phyloP scores from a whole-genome alignment of 1,139 yeast genomes.

The Keqinozyma sinolaborantium region DNA sequence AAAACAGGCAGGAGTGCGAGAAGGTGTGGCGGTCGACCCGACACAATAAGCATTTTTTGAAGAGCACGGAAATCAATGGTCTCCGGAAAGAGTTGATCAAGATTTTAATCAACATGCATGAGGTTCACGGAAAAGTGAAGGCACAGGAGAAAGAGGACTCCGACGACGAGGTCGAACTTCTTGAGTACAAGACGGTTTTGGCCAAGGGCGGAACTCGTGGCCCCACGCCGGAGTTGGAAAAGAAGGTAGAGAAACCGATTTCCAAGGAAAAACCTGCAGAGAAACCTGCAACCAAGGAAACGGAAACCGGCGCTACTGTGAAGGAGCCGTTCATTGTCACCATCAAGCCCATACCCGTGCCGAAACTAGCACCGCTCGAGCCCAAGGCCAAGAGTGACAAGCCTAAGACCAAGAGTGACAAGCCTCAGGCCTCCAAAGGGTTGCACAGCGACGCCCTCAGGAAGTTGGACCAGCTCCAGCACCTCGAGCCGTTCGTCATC shows the following conservation, averaged over 20 bases:
- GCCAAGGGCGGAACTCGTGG: not conserved
- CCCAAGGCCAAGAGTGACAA: too few relatives aligned
- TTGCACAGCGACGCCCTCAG: not conserved
- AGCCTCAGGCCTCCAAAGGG: too few relatives aligned
- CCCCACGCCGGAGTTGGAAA: constrained; percentile 1
- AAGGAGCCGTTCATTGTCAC: too few relatives aligned
- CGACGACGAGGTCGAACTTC: constrained; percentile 23
- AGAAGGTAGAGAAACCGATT: not conserved
- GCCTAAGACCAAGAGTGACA: too few relatives aligned
- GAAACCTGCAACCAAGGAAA: not conserved
- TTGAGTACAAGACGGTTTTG: constrained; percentile 7
- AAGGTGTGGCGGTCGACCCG: constrained; percentile 41
- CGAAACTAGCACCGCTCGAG: too few relatives aligned
- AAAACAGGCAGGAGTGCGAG: constrained; percentile 47
- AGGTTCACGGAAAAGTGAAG: constrained; percentile 9
- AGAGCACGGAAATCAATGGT: constrained; percentile 28
- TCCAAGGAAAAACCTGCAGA: not conserved
- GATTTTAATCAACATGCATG: constrained; percentile 23
- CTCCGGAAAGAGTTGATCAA: constrained; percentile 29
- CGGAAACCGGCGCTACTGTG: not conserved
- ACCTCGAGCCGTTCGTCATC: not conserved
- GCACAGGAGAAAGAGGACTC: constrained; percentile 8
- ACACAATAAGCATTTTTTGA: constrained; percentile 14
- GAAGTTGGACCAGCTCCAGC: not conserved
- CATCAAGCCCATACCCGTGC: not conserved